A percentile compares a stretch with the other conserved stretches of the same genome.
These are phyloP conservation scores for Venustampulla echinocandica DNA, from an alignment of 495 filamentous ascomycete genomes.

Conservation along the genomic window DNA sequence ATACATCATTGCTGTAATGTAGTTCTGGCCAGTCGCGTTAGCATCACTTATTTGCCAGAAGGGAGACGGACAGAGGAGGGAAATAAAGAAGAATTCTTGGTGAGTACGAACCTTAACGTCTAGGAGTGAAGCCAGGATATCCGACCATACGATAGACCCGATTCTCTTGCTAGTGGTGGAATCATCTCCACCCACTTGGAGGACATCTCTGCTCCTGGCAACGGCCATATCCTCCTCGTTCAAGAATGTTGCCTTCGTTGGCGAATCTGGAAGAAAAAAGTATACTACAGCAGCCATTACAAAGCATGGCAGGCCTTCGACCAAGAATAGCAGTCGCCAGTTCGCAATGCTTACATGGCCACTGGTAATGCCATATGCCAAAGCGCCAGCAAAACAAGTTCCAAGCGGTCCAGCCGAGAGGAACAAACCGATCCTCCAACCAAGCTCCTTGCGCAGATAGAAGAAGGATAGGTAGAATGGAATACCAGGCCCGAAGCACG, in stretches of 20 bases:
- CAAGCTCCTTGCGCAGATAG: constrained; percentile 69
- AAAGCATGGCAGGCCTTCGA: constrained; percentile 69
- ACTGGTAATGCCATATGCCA: constrained; percentile 76
- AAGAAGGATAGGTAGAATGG: constrained; percentile 76
- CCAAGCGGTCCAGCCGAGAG: constrained; percentile 71
- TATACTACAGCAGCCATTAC: constrained; percentile 54
- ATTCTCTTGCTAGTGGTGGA: constrained; percentile 24
- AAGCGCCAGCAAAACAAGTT: constrained; percentile 70
- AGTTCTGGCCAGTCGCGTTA: constrained; percentile 1
- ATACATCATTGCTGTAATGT: constrained; percentile 29
- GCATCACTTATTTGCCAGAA: constrained; percentile 27
- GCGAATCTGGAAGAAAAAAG: constrained; percentile 61
- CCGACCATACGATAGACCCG: constrained; percentile 46
- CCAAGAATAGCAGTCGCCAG: constrained; percentile 75
- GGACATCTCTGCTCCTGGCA: constrained; percentile 51
- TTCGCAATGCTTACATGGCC: constrained; percentile 55
- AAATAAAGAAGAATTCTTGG: not conserved
- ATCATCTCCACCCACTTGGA: constrained; percentile 49
- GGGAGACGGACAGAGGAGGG: no score
- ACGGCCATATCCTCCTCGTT: constrained; percentile 62
- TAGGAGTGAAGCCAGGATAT: constrained; percentile 44
- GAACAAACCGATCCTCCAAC: constrained; percentile 67
- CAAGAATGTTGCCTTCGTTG: constrained; percentile 59
- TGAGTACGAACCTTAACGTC: constrained; percentile 38
- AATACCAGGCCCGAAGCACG: constrained; percentile 57